Evolutionary conservation across 2,329 filamentous ascomycete species (phyloP), one percentile per base, ranked within the genome.

Genomic region (Annulohypoxylon truncatum): DNA sequence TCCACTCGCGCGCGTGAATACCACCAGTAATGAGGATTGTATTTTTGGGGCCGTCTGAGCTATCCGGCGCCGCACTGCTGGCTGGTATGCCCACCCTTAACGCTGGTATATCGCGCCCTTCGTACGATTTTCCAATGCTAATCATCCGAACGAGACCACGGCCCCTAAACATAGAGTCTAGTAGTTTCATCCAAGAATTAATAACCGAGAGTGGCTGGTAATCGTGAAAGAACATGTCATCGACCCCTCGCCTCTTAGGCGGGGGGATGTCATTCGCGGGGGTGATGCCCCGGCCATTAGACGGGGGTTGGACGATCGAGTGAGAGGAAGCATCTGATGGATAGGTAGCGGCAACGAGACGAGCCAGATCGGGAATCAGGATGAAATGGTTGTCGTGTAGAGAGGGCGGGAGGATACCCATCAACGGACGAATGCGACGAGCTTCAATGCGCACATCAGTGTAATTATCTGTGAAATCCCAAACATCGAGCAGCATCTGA

Each of bases 1-100:
- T 97, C 96, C 96, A 99, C 82, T 99, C 96, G 35, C 96, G 88
- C 2, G 94, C 95, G 78, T 98, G 96, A n/a, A 92, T 85, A 51
- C 95, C 95, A 57, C 93, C 96, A 3, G 90, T 90, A 18, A 99
- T 83, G 53, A 97, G 82, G 61, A 97, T 88, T 0, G 92, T 95
- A 77, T 93, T 93, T 52, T 92, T 88, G 4, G 82, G 84, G 10
- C 76, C 74, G 3, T 78, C 75, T 1, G 80, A 73, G 5, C 84
- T 63, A 29, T 58, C 54, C 80, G 60, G 84, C 81, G 1, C 46
- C 6, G 55, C 68, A 26, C 58, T 50, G 29, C 61, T 61, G 13
- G 67, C 31, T 26, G 60, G 66, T 59, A 86, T 85, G 15, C 94
- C 93, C 3, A 98, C 85, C 65, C 91, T 89, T 20, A 99, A 82